phyloP scores from a whole-genome alignment of 768 basidiomycete genomes.

The Peribolospora baueri region DNA sequence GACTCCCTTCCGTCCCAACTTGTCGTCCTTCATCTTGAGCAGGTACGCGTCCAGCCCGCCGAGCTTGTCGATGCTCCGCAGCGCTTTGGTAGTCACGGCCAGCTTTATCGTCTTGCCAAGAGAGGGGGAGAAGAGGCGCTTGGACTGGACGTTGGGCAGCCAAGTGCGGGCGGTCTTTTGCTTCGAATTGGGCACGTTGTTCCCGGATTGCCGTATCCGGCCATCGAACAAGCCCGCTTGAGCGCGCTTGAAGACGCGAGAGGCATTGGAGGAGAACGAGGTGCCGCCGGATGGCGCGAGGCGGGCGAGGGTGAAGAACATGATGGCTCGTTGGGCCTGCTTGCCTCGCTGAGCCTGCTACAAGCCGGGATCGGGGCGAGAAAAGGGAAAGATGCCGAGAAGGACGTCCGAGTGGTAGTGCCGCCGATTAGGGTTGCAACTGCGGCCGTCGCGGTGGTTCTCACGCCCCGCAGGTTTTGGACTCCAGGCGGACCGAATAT shows the following conservation, averaged over 20 bases:
- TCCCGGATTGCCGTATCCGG: constrained; percentile 36
- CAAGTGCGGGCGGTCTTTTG: constrained; percentile 68
- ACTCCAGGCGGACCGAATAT: no score
- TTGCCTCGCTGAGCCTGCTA: no score
- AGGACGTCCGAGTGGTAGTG: no score
- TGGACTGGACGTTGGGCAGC: constrained; percentile 65
- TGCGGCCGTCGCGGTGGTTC: no score
- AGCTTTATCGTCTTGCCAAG: constrained; percentile 35
- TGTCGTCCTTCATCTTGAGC: constrained; percentile 16
- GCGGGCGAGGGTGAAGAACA: no score
- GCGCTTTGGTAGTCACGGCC: constrained; percentile 48
- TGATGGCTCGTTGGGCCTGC: no score
- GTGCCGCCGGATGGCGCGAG: no score
- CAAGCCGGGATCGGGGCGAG: no score
- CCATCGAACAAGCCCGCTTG: constrained; percentile 65
- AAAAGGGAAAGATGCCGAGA: no score
- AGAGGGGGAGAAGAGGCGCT: constrained; percentile 43
- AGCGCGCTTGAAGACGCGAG: constrained; percentile 55
- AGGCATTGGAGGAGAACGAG: constrained; percentile 16
- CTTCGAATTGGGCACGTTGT: constrained; percentile 57
- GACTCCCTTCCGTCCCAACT: constrained; percentile 8
- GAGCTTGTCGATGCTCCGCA: constrained; percentile 67
- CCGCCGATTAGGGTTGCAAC: no score
- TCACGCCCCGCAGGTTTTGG: no score
- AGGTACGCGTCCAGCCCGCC: constrained; percentile 53